Evolutionary conservation across 2,329 filamentous ascomycete species (phyloP).

Genomic region (Pezicula radicicola): DNA sequence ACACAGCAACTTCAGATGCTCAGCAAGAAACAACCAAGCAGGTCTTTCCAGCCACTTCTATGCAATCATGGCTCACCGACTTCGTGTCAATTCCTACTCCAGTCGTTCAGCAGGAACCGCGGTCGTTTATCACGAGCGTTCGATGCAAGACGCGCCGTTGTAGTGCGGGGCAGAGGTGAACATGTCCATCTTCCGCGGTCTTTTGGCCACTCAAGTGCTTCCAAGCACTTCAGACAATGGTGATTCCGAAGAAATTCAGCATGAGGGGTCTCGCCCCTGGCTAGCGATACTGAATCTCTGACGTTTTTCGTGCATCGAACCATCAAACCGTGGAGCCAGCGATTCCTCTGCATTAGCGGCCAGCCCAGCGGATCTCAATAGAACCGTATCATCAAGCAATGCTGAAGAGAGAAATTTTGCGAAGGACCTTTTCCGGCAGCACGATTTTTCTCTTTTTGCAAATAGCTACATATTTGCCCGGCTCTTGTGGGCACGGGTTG

Average conservation of each 20-base stretch:
- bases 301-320: constrained; percentile 24
- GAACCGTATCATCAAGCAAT: constrained; percentile 8
- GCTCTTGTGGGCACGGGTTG: constrained; percentile 16
- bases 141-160: constrained; percentile 23
- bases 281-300: constrained; percentile 18
- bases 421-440: neutral
- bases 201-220: constrained; percentile 19
- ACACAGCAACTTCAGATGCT: constrained; percentile 4
- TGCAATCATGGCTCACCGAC: constrained; percentile 32
- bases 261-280: constrained; percentile 23
- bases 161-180: constrained; percentile 27
- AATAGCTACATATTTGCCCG: constrained; percentile 20
- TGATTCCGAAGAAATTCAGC: constrained; percentile 9
- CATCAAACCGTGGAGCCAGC: constrained; percentile 20
- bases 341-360: constrained; percentile 29
- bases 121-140: constrained; percentile 16
- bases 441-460: constrained; percentile 13
- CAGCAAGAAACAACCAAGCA: constrained; percentile 9
- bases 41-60: constrained; percentile 27
- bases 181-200: constrained; percentile 9
- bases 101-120: constrained; percentile 28
- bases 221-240: constrained; percentile 5
- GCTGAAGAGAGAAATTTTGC: constrained; percentile 6
- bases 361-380: constrained; percentile 25
- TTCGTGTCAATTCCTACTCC: constrained; percentile 34